phyloP scores from a whole-genome alignment of 2,329 filamentous ascomycete species.

The Alternaria dauci region DNA sequence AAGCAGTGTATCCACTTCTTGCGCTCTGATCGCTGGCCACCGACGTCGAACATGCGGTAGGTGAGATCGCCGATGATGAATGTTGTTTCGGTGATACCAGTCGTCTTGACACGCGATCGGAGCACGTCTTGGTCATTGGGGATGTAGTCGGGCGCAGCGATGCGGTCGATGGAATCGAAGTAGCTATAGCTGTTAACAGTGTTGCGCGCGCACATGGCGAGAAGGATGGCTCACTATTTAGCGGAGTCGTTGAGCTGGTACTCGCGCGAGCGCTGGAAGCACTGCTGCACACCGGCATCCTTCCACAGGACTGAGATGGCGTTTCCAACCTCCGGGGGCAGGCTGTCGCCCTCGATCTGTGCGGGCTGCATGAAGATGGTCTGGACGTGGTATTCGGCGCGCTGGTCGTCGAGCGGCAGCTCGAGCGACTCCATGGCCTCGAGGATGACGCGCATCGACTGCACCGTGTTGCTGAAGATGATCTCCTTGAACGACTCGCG shows the following conservation, averaged over 20 bases:
- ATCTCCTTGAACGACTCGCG: conserved; percentile 75
- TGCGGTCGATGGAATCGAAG: conserved; percentile 93
- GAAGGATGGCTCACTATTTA: conserved; percentile 76
- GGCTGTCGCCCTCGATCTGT: conserved; percentile 93
- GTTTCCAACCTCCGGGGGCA: conserved; percentile 92
- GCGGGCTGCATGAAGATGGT: conserved; percentile 99
- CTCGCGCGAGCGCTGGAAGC: conserved; percentile 93
- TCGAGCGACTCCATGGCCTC: conserved; percentile 75
- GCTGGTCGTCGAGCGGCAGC: conserved; percentile 87
- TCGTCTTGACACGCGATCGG: conserved; percentile 95
- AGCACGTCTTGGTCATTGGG: conserved; percentile 96
- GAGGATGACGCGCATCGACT: conserved; percentile 74
- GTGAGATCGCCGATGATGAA: conserved; percentile 95
- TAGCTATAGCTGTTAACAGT: conserved; percentile 67
- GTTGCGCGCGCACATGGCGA: conserved; percentile 2
- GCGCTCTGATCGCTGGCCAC: conserved; percentile 92
- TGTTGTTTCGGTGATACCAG: conserved; percentile 94
- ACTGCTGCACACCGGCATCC: conserved; percentile 90
- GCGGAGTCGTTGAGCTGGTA: conserved; percentile 97
- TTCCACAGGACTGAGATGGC: conserved; percentile 94
- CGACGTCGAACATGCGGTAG: conserved; percentile 97
- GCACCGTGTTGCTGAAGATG: conserved; percentile 75
- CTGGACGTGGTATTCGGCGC: conserved; percentile 96
- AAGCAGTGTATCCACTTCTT: conserved; percentile 99
- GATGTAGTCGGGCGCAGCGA: conserved; percentile 89